Evolutionary conservation across 495 filamentous ascomycete species (phyloP).

Genomic region (Podospora tetraspora): DNA sequence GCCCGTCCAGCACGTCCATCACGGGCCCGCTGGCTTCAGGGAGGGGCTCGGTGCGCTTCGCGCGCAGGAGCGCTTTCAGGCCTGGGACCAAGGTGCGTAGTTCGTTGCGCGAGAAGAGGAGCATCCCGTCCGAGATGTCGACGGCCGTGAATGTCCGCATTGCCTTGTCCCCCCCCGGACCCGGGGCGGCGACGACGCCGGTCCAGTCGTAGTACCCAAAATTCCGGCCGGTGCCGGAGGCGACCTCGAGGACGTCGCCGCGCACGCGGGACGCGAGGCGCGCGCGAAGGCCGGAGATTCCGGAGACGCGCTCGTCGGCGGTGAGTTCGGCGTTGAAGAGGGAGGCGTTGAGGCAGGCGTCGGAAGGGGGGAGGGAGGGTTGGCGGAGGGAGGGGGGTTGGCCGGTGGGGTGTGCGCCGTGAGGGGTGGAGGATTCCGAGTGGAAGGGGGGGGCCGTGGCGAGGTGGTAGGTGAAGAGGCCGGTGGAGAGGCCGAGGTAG

Average conservation of each 20-base stretch:
- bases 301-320: slow-evolving; percentile 59
- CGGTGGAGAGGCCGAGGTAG: slow-evolving; percentile 32
- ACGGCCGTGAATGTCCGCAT: slow-evolving; percentile 40
- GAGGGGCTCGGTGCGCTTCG: slow-evolving; percentile 19
- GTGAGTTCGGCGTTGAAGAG: slow-evolving; percentile 38
- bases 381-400: slow-evolving; percentile 6
- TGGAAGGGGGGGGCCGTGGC: background rate
- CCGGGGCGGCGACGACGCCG: slow-evolving; percentile 16
- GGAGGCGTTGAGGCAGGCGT: slow-evolving; percentile 17
- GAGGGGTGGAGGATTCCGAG: slow-evolving; percentile 14
- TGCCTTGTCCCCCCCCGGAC: slow-evolving; percentile 7
- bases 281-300: slow-evolving; percentile 57
- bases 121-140: slow-evolving; percentile 41
- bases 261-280: slow-evolving; percentile 55
- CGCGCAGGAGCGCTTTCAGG: slow-evolving; percentile 26
- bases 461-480: background rate
- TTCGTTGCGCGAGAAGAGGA: slow-evolving; percentile 36
- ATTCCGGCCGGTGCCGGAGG: slow-evolving; percentile 89
- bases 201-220: slow-evolving; percentile 62
- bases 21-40: slow-evolving; percentile 15
- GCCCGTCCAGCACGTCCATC: slow-evolving; percentile 31
- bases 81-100: slow-evolving; percentile 33
- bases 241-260: slow-evolving; percentile 84
- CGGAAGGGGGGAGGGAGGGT: slow-evolving; percentile 6
- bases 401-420: slow-evolving; percentile 19